Evolutionary conservation across 2,329 filamentous ascomycete genomes (phyloP).

Genomic region (Pyrenophora graminea): DNA sequence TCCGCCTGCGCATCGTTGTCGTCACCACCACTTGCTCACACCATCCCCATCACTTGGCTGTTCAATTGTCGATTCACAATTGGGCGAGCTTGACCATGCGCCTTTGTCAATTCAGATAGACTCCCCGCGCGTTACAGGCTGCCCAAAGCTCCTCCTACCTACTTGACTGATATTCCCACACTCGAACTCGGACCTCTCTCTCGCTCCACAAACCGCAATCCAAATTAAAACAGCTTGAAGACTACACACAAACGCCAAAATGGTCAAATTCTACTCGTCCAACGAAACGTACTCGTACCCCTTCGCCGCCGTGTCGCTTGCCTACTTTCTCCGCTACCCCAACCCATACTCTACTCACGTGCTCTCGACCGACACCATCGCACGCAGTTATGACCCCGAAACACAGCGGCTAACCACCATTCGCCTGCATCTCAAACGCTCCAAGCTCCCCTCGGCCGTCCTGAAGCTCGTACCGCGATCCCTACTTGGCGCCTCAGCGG

Average conservation of each 20-base stretch:
- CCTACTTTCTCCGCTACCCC: slow-evolving; percentile 87
- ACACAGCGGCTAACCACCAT: slow-evolving; percentile 77
- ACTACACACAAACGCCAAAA: slow-evolving; percentile 23
- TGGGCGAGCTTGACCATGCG: slow-evolving; percentile 38
- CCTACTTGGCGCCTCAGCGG: slow-evolving; percentile 63
- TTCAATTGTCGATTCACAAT: slow-evolving; percentile 22
- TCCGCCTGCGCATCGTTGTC: slow-evolving; percentile 6
- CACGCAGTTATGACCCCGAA: slow-evolving; percentile 70
- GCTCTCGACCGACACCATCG: slow-evolving; percentile 80
- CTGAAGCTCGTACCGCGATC: slow-evolving; percentile 75
- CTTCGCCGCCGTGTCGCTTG: slow-evolving; percentile 82
- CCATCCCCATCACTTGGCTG: slow-evolving; percentile 10
- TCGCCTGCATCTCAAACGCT: slow-evolving; percentile 80
- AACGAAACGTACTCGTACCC: slow-evolving; percentile 78
- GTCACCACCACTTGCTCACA: slow-evolving; percentile 24
- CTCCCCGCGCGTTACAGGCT: slow-evolving; percentile 25
- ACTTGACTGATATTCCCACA: slow-evolving; percentile 3
- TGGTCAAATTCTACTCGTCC: slow-evolving; percentile 59
- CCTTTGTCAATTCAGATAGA: slow-evolving; percentile 27
- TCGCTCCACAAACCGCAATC: neutral
- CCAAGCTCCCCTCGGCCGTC: slow-evolving; percentile 73
- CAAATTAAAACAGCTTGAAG: neutral
- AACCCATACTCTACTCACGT: slow-evolving; percentile 85
- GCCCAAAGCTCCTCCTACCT: slow-evolving; percentile 17
- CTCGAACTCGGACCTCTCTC: neutral